phyloP scores from a whole-genome alignment of 2,329 filamentous ascomycete genomes.

The Claviceps africana region DNA sequence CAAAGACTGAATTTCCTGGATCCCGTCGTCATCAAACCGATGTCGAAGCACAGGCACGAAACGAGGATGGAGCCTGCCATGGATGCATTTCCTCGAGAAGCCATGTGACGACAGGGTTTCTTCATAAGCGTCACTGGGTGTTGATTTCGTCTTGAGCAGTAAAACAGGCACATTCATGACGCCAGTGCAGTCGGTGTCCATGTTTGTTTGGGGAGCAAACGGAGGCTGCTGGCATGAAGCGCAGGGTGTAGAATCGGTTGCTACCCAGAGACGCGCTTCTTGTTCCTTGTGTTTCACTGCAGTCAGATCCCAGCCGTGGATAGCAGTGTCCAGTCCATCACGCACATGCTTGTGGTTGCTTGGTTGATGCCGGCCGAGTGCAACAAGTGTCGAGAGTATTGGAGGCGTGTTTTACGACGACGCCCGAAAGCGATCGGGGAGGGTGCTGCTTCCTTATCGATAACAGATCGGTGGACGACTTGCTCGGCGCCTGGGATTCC shows the following conservation, averaged over 20 bases:
- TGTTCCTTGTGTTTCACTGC: background rate
- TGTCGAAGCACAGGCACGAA: constrained; percentile 73
- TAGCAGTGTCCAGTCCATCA: background rate
- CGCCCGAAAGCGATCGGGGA: too few relatives aligned
- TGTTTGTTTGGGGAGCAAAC: too few relatives aligned
- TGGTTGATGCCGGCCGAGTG: background rate
- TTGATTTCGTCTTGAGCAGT: constrained; percentile 65
- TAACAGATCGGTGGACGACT: too few relatives aligned
- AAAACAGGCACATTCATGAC: constrained; percentile 35
- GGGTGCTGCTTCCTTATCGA: too few relatives aligned
- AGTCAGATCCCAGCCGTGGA: background rate
- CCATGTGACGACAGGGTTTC: constrained; percentile 34
- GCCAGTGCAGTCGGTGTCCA: background rate
- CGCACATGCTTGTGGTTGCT: background rate
- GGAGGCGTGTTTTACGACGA: too few relatives aligned
- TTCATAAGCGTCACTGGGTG: constrained; percentile 57
- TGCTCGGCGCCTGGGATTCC: too few relatives aligned
- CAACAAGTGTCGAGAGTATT: too few relatives aligned
- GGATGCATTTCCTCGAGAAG: constrained; percentile 9
- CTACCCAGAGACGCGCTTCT: background rate
- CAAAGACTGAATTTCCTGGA: constrained; percentile 36
- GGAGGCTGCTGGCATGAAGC: background rate
- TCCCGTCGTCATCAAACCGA: constrained; percentile 44
- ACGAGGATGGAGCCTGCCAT: constrained; percentile 40
- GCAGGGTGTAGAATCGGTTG: background rate